Evolutionary conservation across 1,284 basidiomycete species (phyloP).

Genomic region (Wolfiporia cocos): DNA sequence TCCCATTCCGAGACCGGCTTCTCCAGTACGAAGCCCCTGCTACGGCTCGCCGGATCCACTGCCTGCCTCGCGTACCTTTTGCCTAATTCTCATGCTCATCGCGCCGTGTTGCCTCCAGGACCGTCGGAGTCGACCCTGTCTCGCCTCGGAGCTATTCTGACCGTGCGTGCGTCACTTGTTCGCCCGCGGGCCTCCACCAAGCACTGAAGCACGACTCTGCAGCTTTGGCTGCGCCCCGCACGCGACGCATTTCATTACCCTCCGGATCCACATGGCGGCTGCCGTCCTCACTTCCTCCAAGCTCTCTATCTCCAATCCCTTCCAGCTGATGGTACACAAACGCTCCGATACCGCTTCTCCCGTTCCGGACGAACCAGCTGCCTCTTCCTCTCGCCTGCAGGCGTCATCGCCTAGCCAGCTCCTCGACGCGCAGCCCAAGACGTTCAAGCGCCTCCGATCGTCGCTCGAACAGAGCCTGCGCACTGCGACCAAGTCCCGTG

Average conservation of each 20-base stretch:
- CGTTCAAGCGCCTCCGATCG: slow-evolving; percentile 59
- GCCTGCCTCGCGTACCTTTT: neutral
- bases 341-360: slow-evolving; percentile 30
- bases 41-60: neutral
- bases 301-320: slow-evolving; percentile 36
- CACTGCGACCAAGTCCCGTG: slow-evolving; percentile 50
- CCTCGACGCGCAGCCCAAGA: slow-evolving; percentile 38
- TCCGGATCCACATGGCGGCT: slow-evolving; percentile 39
- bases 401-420: slow-evolving; percentile 15
- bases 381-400: slow-evolving; percentile 38
- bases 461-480: slow-evolving; percentile 62
- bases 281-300: slow-evolving; percentile 35
- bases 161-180: slow-evolving; percentile 13
- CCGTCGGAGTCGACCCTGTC: slow-evolving; percentile 12
- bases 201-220: neutral
- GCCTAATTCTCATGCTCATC: slow-evolving; percentile 16
- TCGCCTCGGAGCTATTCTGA: slow-evolving; percentile 9
- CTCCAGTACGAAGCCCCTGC: neutral
- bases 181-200: neutral
- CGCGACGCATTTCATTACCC: slow-evolving; percentile 7
- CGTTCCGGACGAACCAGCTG: slow-evolving; percentile 25
- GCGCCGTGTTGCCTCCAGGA: slow-evolving; percentile 12
- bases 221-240: no score
- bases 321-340: slow-evolving; percentile 42
- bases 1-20: neutral